Base-by-base conservation (phyloP, 2,329 filamentous ascomycete genomes). In the Hymenoscyphus albidus region DNA sequence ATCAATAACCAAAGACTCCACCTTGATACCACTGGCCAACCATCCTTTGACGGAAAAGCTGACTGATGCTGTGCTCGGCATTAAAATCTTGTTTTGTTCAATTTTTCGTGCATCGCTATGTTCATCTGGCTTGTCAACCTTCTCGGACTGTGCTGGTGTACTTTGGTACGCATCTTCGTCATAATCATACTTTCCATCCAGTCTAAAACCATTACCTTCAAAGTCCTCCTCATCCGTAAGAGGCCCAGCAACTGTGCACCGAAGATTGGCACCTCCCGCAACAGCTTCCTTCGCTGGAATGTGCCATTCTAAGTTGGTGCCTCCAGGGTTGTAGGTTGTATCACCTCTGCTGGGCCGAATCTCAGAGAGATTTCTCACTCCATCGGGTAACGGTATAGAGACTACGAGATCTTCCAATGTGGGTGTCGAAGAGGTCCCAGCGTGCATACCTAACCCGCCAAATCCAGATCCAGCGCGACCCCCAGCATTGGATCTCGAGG, bases 351-450 rank as follows among this genome's bases (percentile, higher is more conserved):
- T 91, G 1, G 93, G 86, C 63, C 92, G 85, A 62, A 97, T 83
- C 73, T 97, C 93, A 5, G 87, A 88, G 16, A 98, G 81, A 74
- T 93, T 97, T 64, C 92, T 87, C 60, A 97, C 92, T 32, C 87
- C 85, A 3, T 85, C 78, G 2, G 94, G 91, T 12, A 98, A 83
- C 1, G 93, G 93, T 9, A 97, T 85, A 1, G 87, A 88, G 32
- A 97, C 87, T 2, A 84, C 81, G 38, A 98, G 80, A 64, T 95
- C 91, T 71, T 97, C 92, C 31, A 97, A 77, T 9, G 82, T 81
- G 7, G 85, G 83, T 12, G 68, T 71, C 35, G 72, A 69, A 14
- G 72, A 72, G 35, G 66, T 74, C 13, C 86, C 85, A 3, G 78
- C 75, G 71, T 82, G 82, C 38, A 76, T 77, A 12, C 77, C 80